Evolutionary conservation across 176 grass and related monocot species (phyloP), one percentile per base, ranked within the genome.

Genomic region (Thalia dealbata): DNA sequence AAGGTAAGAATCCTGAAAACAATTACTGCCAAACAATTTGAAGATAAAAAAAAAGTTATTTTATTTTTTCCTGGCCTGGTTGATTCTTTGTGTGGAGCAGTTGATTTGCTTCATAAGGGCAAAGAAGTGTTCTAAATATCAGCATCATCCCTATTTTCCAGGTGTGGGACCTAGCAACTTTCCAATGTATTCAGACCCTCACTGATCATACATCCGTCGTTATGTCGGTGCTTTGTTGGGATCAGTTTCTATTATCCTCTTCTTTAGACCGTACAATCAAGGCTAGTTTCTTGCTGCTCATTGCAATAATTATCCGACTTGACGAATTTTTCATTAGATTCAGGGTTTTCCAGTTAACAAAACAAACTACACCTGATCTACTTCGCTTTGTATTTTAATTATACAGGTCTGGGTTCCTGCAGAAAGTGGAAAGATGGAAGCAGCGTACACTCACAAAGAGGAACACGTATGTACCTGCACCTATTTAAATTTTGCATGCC

Each of bases 221-320:
- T 81, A 91, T 76, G 61, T 85, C 89, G 13, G 66, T 88, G 43
- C 78, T 85, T 74, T 79, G 85, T 76, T 91, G 89, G 82, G 80
- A 71, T 27, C 58, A 88, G n/a, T 88, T 85, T 51, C 70, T 83
- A 79, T 19, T 91, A 43, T 88, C 85, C 69, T 88, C 82, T 64
- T 91, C 89, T 18, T 56, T 91, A 44, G 89, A 91, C 75, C 75
- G 73, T 63, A 79, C 82, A 1, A 27, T 88, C 59, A 91, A 88
- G 78, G 61, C 81, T 9, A 46, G 67, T 26, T 45, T 63, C 23
- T 62, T 62, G 38, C 30, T 55, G 7, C 4, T 25, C 35, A 58
- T 73, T 61, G n/a, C 25, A 42, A 2, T 25, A 10, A 71, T 16
- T 26, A 51, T 15, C 6, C 9, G 11, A 50, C 8, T 26, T 51